These are phyloP conservation scores for Umbellularia californica DNA, from an alignment of 164 flowering plant species.

Conservation along the genomic window DNA sequence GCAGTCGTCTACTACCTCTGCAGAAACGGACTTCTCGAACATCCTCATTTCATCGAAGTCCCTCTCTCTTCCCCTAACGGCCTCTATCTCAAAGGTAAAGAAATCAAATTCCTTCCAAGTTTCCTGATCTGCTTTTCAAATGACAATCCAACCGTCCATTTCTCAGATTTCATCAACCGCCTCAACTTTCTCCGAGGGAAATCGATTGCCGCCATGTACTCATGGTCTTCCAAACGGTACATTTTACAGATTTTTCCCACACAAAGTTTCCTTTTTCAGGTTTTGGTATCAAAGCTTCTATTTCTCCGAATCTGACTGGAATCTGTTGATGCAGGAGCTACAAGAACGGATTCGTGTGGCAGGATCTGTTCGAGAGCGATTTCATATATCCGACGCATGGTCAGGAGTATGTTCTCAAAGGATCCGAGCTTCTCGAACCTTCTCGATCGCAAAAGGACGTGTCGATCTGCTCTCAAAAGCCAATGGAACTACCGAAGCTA, in stretches of 20 bases:
- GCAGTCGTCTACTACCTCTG: conserved; percentile 76
- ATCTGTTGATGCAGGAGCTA: conserved; percentile 52
- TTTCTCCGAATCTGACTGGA: background rate
- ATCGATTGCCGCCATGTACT: conserved; percentile 66
- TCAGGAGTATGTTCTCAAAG: conserved; percentile 86
- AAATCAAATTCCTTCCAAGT: background rate
- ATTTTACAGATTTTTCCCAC: background rate
- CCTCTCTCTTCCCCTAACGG: conserved; percentile 66
- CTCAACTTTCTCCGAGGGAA: conserved; percentile 66
- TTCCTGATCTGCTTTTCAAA: background rate
- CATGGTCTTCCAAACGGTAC: conserved; percentile 81
- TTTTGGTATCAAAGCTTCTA: background rate
- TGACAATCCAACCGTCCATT: conserved; percentile 1
- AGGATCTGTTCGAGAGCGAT: conserved; percentile 72
- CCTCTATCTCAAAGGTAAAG: conserved; percentile 60
- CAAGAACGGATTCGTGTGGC: conserved; percentile 91
- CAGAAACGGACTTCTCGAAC: conserved; percentile 79
- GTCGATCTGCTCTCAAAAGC: conserved; percentile 20
- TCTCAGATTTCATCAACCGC: conserved; percentile 67
- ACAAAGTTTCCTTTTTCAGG: background rate
- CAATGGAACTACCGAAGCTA: conserved; percentile 12
- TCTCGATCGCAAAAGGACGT: conserved; percentile 6
- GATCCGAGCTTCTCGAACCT: conserved; percentile 58
- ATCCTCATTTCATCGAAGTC: conserved; percentile 91
- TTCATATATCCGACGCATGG: conserved; percentile 73